Percentiles rank a stretch among this genome's conserved stretches.
Conservation (phyloP, 176 grass and related monocot genomes). For the Microstegium vimineum region DNA sequence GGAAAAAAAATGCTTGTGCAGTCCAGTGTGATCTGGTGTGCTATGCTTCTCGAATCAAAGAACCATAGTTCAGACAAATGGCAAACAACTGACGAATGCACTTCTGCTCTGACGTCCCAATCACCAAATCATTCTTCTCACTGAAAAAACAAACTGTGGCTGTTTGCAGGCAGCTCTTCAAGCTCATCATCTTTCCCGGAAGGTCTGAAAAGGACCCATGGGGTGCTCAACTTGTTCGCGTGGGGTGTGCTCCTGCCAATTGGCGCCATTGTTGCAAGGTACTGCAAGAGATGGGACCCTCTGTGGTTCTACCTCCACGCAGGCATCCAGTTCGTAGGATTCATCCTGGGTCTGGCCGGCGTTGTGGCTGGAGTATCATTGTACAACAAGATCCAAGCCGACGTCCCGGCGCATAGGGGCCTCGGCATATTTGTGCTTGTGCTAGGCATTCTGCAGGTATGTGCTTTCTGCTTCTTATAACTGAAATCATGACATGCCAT, state of each 20-base stretch:
- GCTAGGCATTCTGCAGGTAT: slow-evolving; percentile 83
- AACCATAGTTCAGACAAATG: background rate
- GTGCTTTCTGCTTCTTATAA: background rate
- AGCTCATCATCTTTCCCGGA: slow-evolving; percentile 43
- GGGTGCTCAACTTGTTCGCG: slow-evolving; percentile 73
- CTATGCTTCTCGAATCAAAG: background rate
- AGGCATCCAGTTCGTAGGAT: slow-evolving; percentile 74
- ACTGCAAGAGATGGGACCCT: slow-evolving; percentile 78
- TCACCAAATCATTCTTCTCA: background rate
- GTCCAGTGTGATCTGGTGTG: slow-evolving; percentile 26
- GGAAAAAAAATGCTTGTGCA: too few species aligned
- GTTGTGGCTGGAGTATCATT: slow-evolving; percentile 72
- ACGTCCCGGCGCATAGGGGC: slow-evolving; percentile 71
- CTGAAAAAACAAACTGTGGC: background rate
- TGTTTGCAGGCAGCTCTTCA: slow-evolving; percentile 61
- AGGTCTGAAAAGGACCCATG: slow-evolving; percentile 84
- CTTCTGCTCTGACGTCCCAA: background rate
- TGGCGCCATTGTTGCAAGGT: slow-evolving; percentile 74
- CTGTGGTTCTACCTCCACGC: slow-evolving; percentile 93
- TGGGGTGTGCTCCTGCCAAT: slow-evolving; percentile 95
- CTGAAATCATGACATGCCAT: background rate
- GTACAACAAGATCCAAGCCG: slow-evolving; percentile 76
- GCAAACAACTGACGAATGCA: background rate
- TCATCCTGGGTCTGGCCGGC: slow-evolving; percentile 80
- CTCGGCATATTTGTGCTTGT: slow-evolving; percentile 95